Evolutionary conservation across 1,139 yeast species (phyloP), one percentile per base, ranked within the genome.

Genomic region (Suhomyces ambrosiae): DNA sequence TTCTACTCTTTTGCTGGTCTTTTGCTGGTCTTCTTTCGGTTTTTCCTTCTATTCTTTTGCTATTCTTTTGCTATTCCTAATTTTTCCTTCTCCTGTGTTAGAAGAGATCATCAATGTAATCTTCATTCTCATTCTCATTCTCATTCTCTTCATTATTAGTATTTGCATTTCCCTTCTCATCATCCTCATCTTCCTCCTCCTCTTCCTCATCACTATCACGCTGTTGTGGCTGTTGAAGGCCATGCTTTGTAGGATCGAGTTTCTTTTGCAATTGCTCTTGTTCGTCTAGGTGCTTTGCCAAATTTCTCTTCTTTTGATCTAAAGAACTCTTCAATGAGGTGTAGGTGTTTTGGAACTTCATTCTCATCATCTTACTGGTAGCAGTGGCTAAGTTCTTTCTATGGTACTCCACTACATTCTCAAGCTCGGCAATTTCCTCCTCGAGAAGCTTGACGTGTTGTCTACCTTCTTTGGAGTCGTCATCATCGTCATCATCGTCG

Each of bases 371-470:
- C 52, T 90, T 90, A 58, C 89, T 89, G 12, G 90, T 80, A 2
- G 95, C 90, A 41, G 83, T 82, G 12, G 75, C 79, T 33, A 88
- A 77, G 50, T 87, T 92, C 37, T 74, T 74, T 55, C 79, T 80
- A 54, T 90, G 92, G 51, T 82, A 82, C 37, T 76, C 80, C 39
- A 94, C 86, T 0, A 92, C 90, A 28, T 78, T 67, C 53, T 86
- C 90, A 46, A 94, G 71, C 54, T 94, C 98, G 10, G 75, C 68
- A 37, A 94, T 82, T 58, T 90, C 97, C 58, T 90, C 97, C 45
- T 80, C 80, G 42, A 92, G 68, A 50, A 89, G 74, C 54, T 85
- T 89, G 48, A 78, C 78, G 50, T 86, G 95, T 47, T 86, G 89
- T 41, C 77, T 64, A 12, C 71, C 68, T 4, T 58, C 54, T 43